Evolutionary conservation across 208 protist species (phyloP).

Genomic region (Lotmaria passim): DNA sequence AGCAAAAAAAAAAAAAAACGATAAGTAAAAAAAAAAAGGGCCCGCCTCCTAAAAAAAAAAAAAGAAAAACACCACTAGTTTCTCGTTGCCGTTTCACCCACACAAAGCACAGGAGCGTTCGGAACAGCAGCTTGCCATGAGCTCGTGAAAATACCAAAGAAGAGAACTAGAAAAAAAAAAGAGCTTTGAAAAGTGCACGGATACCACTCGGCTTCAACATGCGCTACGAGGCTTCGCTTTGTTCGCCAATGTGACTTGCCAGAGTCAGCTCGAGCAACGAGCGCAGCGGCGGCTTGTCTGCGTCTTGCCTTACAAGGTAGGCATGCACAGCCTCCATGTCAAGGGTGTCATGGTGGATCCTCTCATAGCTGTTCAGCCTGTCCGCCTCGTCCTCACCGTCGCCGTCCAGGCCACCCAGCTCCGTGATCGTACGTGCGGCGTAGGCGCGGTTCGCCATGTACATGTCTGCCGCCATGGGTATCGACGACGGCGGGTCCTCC

Average conservation of each 20-base stretch:
- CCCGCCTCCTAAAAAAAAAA: too few species aligned
- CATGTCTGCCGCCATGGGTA: conserved; percentile 18
- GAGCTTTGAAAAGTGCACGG: too few species aligned
- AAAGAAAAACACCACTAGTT: too few species aligned
- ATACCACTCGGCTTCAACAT: neutral
- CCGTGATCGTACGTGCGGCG: neutral
- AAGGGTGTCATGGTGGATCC: neutral
- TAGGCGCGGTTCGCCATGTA: conserved; percentile 22
- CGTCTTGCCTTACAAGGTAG: conserved; percentile 4
- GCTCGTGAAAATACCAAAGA: too few species aligned
- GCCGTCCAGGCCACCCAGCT: neutral
- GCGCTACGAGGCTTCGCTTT: neutral
- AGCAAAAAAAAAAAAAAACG: too few species aligned
- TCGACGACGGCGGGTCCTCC: conserved; percentile 10
- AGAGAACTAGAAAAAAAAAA: neutral
- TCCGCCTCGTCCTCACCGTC: neutral
- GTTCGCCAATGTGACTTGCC: conserved; percentile 7
- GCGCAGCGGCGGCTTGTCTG: conserved; percentile 9
- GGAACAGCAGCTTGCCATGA: too few species aligned
- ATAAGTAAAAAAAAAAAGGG: too few species aligned
- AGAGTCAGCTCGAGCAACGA: conserved; percentile 14
- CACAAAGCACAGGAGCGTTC: too few species aligned
- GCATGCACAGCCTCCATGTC: conserved; percentile 20
- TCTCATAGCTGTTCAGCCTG: neutral
- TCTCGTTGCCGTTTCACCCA: too few species aligned